These are phyloP conservation scores for Smittium mucronatum DNA, from an alignment of 371 early-diverging fungal species.

Conservation along the genomic window DNA sequence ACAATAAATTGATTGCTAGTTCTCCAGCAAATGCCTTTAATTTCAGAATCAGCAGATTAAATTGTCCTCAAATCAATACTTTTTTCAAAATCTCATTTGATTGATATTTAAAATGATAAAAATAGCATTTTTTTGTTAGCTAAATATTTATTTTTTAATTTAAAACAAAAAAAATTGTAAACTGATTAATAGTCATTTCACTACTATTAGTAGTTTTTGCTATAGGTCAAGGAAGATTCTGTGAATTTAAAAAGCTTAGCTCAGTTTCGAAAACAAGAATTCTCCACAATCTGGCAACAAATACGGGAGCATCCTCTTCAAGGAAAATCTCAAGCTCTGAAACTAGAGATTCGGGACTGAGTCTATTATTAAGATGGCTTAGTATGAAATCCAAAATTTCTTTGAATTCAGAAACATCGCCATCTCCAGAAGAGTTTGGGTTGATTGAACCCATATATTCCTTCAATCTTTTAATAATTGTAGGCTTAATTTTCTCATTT, in stretches of 20 bases:
- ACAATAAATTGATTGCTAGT: not conserved
- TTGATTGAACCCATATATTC: constrained; percentile 18
- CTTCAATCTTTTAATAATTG: constrained; percentile 12
- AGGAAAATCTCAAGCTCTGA: constrained; percentile 31
- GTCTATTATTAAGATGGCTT: constrained; percentile 19
- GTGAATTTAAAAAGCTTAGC: no score
- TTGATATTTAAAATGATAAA: not conserved
- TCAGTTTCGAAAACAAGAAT: constrained; percentile 42
- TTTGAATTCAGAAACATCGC: constrained; percentile 22
- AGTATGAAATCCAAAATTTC: constrained; percentile 24
- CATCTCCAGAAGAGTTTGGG: constrained; percentile 14
- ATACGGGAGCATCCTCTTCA: constrained; percentile 27
- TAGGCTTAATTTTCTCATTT: not conserved
- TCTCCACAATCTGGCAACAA: constrained; percentile 29
- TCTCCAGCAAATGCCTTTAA: not conserved
- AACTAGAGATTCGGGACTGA: constrained; percentile 18
- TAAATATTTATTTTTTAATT: not conserved
- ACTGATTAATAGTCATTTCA: not conserved
- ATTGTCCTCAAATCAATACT: not conserved
- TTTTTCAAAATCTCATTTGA: not conserved
- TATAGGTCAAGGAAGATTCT: no score
- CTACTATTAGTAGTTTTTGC: not conserved
- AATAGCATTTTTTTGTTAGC: not conserved
- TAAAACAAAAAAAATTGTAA: constrained; percentile 1
- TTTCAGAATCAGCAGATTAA: not conserved